Evolutionary conservation across 768 basidiomycete genomes (phyloP), one percentile per base, ranked within the genome.

Genomic region (Amyloporia xantha): DNA sequence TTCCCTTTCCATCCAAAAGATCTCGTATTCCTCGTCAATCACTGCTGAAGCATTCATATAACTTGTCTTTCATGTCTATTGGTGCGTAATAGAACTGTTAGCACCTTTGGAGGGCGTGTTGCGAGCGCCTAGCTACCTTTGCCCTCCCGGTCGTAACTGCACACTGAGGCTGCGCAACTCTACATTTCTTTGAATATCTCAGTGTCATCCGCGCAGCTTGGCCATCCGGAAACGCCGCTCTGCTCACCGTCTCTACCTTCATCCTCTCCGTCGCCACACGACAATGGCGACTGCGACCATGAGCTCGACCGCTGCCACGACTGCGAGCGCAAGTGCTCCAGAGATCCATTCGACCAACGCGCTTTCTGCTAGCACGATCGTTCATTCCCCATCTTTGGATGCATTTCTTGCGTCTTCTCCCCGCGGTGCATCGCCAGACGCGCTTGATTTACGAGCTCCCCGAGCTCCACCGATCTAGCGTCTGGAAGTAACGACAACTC

Each of bases 331-430:
- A n/a, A 58, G 55, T 47, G 52, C 54, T 37, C 52, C 54, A 5
- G 58, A 59, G 10, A 51, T 57, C 6, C 49, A 41, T n/a, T 25
- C 13, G n/a, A 28, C 35, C 17, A 52, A 50, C 20, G 40, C 49
- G 36, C 26, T 57, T 24, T 49, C 55, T 5, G 30, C 52, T 9
- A 43, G 48, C 47, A 49, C 58, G 3, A 17, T 55, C 36, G 38
- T 44, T 13, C 41, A 49, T 12, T 62, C 59, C 9, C 49, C 58
- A 0, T 59, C 61, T 7, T 35, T 49, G 27, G 55, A 60, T 41
- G 27, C 49, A 13, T 12, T 51, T 26, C 45, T 55, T 21, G 35
- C 51, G 7, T 17, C 50, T 7, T 48, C 48, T 2, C 50, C 57
- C 1, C 48, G 46, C 20, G 49, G 39, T 43, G 28, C 42, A 4